phyloP scores from a whole-genome alignment of 73 alveolate species.

The Paramecium primaurelia region DNA sequence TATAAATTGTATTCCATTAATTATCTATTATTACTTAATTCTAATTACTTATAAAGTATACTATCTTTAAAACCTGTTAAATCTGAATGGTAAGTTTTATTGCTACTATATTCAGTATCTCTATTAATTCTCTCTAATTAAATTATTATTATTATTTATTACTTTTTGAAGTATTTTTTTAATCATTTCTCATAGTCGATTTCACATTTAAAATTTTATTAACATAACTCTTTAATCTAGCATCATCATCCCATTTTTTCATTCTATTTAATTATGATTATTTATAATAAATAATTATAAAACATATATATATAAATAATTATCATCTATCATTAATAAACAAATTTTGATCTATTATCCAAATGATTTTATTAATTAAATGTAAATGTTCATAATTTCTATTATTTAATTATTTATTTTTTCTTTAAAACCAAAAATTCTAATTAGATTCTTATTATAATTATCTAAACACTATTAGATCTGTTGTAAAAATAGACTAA shows the following conservation, averaged over 20 bases:
- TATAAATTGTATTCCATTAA: constrained; percentile 13
- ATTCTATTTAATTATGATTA: background rate
- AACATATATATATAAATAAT: background rate
- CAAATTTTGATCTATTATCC: background rate
- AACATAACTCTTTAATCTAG: background rate
- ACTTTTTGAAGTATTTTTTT: background rate
- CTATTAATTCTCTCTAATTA: background rate
- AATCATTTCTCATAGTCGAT: background rate
- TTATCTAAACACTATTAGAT: background rate
- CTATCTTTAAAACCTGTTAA: background rate
- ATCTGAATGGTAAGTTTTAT: background rate
- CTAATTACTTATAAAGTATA: background rate
- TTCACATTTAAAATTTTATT: background rate
- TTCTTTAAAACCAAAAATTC: background rate
- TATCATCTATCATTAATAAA: background rate
- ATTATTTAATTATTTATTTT: background rate
- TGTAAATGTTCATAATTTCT: background rate
- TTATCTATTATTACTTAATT: background rate
- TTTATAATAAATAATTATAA: background rate
- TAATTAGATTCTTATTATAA: background rate
- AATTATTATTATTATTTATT: background rate
- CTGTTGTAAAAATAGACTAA: background rate
- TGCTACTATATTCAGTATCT: constrained; percentile 17
- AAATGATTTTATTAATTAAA: too few relatives aligned
- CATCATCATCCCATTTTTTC: constrained; percentile 47